Base-by-base conservation (phyloP, 2,329 filamentous ascomycete genomes). In the Xylariaceae sp. region DNA sequence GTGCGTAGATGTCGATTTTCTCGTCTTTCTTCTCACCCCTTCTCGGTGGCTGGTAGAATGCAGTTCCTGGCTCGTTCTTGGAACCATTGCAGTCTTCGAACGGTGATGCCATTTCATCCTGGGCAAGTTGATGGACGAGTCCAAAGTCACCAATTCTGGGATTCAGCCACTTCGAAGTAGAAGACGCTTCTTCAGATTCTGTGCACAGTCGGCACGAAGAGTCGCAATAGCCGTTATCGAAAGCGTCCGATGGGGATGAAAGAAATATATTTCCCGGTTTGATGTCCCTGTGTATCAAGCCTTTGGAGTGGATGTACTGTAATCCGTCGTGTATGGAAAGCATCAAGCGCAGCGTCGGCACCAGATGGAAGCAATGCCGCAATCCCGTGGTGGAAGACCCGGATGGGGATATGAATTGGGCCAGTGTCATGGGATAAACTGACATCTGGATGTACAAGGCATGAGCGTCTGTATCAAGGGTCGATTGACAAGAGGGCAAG, bases 371-470 rank as follows among this genome's bases (percentile, higher is more conserved):
- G 69, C 85, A 88, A 69, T 88, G 85, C 23, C 61, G 63, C 15
- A 59, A 55, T 3, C 39, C 51, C 18, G 55, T 8, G 9, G 47
- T 44, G 6, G 59, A 56, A 45, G 55, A 6, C 73, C 77, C 7
- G 75, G 71, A 11, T 56, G 66, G 54, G 1, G 64, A 61, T 39
- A 64, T 45, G 62, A 69, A 88, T 6, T 82, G 80, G 11, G 80
- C 78, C 7, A 88, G 75, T 3, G 82, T 87, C 62, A 84, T 78
- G 0, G 84, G 83, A 67, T 88, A 85, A 3, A 88, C 73, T 1
- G 83, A 85, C 85, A 88, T 88, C 67, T 88, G 85, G n/a, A 88
- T 84, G 69, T 87, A 85, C 7, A 88, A 75, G 4, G 80, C 80
- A 9, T 85, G 74, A 3, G 69, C 65, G 45, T 53, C 52, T 1